phyloP scores from a whole-genome alignment of 2,329 filamentous ascomycete genomes.

The Metarhizium robertsii region DNA sequence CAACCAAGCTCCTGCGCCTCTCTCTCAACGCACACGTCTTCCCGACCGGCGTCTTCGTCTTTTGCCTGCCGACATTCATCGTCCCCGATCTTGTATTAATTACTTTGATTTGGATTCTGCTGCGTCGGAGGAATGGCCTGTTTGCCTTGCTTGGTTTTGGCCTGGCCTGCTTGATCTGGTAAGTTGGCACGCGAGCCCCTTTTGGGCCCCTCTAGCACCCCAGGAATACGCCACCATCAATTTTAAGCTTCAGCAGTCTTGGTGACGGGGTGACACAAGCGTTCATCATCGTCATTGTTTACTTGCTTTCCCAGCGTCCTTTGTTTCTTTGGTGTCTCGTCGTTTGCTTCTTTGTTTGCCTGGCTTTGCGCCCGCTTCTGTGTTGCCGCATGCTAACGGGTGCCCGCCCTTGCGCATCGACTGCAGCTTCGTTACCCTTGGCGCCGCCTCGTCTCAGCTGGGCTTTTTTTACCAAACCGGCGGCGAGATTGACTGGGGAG shows the following conservation, averaged over 20 bases:
- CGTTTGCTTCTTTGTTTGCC: too few relatives aligned
- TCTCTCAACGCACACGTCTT: slow-evolving; percentile 17
- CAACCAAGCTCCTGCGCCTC: slow-evolving; percentile 20
- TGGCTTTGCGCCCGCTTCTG: too few relatives aligned
- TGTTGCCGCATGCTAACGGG: too few relatives aligned
- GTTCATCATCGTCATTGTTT: too few relatives aligned
- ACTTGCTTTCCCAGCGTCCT: too few relatives aligned
- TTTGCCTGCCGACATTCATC: slow-evolving; percentile 22
- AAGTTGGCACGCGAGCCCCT: slow-evolving; percentile 9
- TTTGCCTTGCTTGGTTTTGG: slow-evolving; percentile 12
- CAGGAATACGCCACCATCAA: not conserved
- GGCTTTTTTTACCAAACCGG: slow-evolving; percentile 22
- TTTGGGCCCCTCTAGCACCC: not conserved
- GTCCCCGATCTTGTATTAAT: slow-evolving; percentile 18
- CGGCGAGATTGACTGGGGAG: slow-evolving; percentile 22
- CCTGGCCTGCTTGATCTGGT: slow-evolving; percentile 16
- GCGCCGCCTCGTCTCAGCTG: slow-evolving; percentile 20
- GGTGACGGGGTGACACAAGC: too few relatives aligned
- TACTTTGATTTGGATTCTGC: slow-evolving; percentile 14
- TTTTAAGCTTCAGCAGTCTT: not conserved
- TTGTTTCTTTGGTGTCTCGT: too few relatives aligned
- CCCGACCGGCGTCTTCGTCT: slow-evolving; percentile 17
- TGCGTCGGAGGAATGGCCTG: slow-evolving; percentile 15
- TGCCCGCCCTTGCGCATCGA: not conserved
- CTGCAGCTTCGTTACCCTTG: slow-evolving; percentile 16